Conservation (phyloP, 2,329 filamentous ascomycete genomes). For the Monascus ruber region DNA sequence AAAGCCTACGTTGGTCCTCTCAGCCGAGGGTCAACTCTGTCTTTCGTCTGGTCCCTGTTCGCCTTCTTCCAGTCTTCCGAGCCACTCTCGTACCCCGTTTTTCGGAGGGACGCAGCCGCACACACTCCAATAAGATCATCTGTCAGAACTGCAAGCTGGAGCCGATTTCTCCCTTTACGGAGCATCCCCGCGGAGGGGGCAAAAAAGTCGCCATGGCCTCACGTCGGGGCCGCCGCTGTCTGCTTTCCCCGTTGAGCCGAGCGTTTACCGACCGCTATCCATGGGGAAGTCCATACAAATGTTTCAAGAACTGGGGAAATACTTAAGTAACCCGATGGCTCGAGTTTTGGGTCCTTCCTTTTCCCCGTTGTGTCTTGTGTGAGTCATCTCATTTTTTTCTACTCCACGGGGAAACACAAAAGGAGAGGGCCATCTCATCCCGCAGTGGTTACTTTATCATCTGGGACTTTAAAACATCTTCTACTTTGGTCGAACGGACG, state of each 20-base stretch:
- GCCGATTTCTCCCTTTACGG: neutral
- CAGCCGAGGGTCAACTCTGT: neutral
- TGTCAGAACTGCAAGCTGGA: no score
- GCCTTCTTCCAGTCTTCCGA: neutral
- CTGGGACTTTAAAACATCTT: neutral
- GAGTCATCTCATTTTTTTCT: slow-evolving; percentile 1
- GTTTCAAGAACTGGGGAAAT: slow-evolving; percentile 19
- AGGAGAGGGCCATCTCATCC: neutral
- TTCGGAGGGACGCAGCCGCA: neutral
- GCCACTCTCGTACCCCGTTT: neutral
- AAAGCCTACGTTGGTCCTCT: neutral
- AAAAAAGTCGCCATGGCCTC: slow-evolving; percentile 1
- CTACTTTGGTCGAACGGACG: no score
- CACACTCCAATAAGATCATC: no score
- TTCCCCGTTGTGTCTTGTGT: slow-evolving; percentile 3
- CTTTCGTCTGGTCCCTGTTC: neutral
- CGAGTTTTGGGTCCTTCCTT: slow-evolving; percentile 15
- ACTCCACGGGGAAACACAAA: neutral
- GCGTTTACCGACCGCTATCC: slow-evolving; percentile 24
- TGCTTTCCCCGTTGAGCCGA: slow-evolving; percentile 28
- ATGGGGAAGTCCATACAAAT: slow-evolving; percentile 13
- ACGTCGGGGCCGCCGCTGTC: slow-evolving; percentile 12
- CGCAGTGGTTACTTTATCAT: neutral
- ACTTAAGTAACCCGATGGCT: slow-evolving; percentile 4
- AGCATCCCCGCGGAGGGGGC: slow-evolving; percentile 4